Percentiles rank a stretch among this genome's conserved stretches.
Conservation (phyloP, 768 basidiomycete genomes). For the Pleurotus giganteus region DNA sequence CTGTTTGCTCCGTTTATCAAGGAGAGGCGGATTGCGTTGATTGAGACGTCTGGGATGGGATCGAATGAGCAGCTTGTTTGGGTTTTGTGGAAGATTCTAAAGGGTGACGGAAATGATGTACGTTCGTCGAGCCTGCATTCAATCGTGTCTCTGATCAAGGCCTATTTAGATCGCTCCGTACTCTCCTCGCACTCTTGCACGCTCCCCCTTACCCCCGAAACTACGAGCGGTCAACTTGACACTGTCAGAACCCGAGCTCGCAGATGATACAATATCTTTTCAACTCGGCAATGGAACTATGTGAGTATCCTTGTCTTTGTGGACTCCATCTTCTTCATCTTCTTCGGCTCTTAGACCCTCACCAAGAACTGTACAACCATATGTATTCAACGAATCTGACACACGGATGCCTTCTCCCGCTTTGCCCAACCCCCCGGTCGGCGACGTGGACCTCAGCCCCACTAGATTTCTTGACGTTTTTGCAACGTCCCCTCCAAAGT, state of each 20-base stretch:
- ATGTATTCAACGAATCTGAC: conserved; percentile 29
- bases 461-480: conserved; percentile 63
- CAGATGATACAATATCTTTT: neutral
- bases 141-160: neutral
- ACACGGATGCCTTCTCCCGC: conserved; percentile 29
- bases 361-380: neutral
- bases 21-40: conserved; percentile 63
- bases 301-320: conserved; percentile 29
- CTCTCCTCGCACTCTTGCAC: conserved; percentile 70
- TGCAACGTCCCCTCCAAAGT: conserved; percentile 63
- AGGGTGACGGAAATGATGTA: conserved; percentile 81
- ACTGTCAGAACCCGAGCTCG: conserved; percentile 52
- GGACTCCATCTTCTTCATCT: neutral
- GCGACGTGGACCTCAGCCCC: conserved; percentile 25
- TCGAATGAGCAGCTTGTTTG: conserved; percentile 79
- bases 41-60: conserved; percentile 44
- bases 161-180: conserved; percentile 70
- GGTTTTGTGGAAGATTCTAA: conserved; percentile 86
- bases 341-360: neutral
- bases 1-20: conserved; percentile 63
- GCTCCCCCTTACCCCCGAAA: conserved; percentile 74
- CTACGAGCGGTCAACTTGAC: conserved; percentile 69
- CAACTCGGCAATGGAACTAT: conserved; percentile 37
- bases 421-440: neutral
- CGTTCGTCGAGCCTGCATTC: conserved; percentile 18